Evolutionary conservation across 2,329 filamentous ascomycete genomes (phyloP).

Genomic region (Trichoderma pleuroti): DNA sequence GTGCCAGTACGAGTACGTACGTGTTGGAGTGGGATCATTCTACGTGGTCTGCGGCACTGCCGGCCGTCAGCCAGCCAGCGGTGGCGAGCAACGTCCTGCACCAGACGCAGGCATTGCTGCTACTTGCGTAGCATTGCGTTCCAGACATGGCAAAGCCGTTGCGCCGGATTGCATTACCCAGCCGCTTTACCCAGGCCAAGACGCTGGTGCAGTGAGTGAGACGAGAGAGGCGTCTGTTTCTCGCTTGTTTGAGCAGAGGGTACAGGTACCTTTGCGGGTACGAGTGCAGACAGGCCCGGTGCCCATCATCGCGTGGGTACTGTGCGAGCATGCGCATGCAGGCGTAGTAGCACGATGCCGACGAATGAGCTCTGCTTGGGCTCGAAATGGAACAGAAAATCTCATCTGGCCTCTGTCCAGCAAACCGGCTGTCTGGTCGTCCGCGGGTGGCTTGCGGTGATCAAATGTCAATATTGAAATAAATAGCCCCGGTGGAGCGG

Average conservation of each 20-base stretch:
- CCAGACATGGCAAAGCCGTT: constrained; percentile 11
- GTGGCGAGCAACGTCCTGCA: constrained; percentile 3
- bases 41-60: constrained; percentile 7
- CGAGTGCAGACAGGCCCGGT: background rate
- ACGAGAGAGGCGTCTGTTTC: constrained; percentile 1
- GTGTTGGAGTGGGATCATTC: background rate
- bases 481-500: background rate
- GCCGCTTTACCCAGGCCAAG: constrained; percentile 10
- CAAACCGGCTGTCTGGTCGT: background rate
- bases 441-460: background rate
- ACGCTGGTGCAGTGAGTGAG: constrained; percentile 1
- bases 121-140: constrained; percentile 9
- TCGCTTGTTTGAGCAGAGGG: constrained; percentile 1
- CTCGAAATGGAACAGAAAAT: background rate
- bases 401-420: background rate
- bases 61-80: constrained; percentile 13
- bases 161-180: background rate
- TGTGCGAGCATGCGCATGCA: background rate
- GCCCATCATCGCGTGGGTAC: background rate
- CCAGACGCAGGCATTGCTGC: background rate
- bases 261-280: no score
- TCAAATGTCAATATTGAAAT: background rate
- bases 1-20: background rate
- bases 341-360: background rate
- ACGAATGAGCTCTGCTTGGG: background rate